These are phyloP conservation scores for Backusella tuberculispora DNA, from an alignment of 192 early-diverging fungal genomes.

Conservation along the genomic window DNA sequence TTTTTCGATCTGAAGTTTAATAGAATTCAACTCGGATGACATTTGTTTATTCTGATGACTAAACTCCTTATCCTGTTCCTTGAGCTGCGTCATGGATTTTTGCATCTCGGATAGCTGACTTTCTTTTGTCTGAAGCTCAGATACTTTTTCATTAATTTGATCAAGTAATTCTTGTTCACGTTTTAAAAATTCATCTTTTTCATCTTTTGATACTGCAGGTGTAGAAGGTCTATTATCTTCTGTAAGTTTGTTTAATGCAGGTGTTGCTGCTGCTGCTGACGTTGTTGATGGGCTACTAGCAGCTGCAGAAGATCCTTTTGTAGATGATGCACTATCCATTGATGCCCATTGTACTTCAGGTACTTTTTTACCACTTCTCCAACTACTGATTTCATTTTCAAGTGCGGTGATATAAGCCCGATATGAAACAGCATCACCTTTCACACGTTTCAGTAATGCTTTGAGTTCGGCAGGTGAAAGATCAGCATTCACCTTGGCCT, in stretches of 20 bases:
- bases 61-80: constrained; percentile 60
- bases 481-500: constrained; percentile 97
- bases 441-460: constrained; percentile 87
- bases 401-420: constrained; percentile 81
- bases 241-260: constrained; percentile 41
- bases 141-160: constrained; percentile 87
- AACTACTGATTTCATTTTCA: constrained; percentile 85
- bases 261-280: constrained; percentile 44
- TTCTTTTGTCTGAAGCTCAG: constrained; percentile 68
- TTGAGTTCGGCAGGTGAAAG: constrained; percentile 95
- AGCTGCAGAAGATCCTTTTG: not conserved
- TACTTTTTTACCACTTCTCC: constrained; percentile 81
- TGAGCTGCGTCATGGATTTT: constrained; percentile 74
- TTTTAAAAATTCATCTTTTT: constrained; percentile 91
- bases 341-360: constrained; percentile 63
- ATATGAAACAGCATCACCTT: constrained; percentile 75
- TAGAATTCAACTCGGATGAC: constrained; percentile 66
- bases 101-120: constrained; percentile 62
- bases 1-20: constrained; percentile 88
- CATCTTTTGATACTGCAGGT: constrained; percentile 82
- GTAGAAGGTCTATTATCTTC: constrained; percentile 66
- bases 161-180: constrained; percentile 97
- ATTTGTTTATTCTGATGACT: constrained; percentile 76
- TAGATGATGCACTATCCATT: not conserved
- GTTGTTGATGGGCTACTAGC: not conserved